These are phyloP conservation scores for Taiwanofungus camphoratus DNA, from an alignment of 1,284 basidiomycete genomes.

Conservation along the genomic window DNA sequence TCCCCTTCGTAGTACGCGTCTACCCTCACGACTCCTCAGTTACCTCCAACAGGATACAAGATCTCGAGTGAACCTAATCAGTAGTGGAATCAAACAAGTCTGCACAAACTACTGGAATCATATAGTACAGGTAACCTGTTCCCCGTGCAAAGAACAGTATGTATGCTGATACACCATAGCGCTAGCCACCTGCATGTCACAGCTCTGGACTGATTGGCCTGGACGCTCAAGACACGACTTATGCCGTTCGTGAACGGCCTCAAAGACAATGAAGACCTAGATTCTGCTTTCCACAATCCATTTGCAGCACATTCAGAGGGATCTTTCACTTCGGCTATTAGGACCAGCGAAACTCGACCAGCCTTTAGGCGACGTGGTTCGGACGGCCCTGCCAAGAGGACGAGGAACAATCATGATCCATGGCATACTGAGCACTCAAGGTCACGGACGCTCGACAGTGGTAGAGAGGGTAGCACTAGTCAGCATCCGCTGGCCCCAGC, in stretches of 20 bases:
- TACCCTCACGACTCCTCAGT: no score
- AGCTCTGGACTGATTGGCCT: neutral
- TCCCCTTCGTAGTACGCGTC: no score
- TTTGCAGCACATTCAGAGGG: constrained; percentile 18
- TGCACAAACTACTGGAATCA: no score
- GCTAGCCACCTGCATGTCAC: no score
- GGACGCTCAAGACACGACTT: neutral
- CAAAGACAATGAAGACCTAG: constrained; percentile 1
- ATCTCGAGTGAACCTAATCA: no score
- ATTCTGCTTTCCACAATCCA: constrained; percentile 11
- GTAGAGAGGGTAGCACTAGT: constrained; percentile 9
- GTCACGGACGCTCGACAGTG: constrained; percentile 21
- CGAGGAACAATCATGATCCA: constrained; percentile 24
- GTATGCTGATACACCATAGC: no score
- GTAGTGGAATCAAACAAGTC: no score
- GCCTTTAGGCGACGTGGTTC: constrained; percentile 25
- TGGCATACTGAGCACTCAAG: constrained; percentile 19
- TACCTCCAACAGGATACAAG: no score
- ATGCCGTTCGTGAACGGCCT: constrained; percentile 6
- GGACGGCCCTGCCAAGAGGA: constrained; percentile 17
- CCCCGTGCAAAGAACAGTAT: no score
- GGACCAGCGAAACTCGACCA: constrained; percentile 19
- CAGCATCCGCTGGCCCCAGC: constrained; percentile 14
- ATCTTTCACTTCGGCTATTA: constrained; percentile 27
- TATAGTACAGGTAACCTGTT: no score